phyloP scores from a whole-genome alignment of 2,329 filamentous ascomycete genomes.

The Diaporthe sp. region DNA sequence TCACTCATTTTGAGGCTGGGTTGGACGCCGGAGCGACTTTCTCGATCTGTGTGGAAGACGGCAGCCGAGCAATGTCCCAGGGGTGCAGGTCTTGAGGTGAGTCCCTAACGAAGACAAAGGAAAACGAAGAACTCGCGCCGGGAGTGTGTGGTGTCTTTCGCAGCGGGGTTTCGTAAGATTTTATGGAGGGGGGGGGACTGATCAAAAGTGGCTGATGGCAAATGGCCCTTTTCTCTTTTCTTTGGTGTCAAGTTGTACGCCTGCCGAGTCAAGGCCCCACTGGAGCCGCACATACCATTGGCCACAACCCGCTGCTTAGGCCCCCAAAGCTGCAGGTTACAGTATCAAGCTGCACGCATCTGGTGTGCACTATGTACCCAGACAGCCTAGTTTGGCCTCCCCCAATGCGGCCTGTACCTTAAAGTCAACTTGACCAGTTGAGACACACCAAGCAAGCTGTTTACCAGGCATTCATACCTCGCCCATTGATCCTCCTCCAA shows the following conservation, averaged over 20 bases:
- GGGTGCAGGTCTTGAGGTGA: not conserved
- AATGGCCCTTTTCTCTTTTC: conserved; percentile 2
- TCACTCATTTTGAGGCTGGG: conserved; percentile 81
- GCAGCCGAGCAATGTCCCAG: conserved; percentile 32
- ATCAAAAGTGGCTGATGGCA: conserved; percentile 32
- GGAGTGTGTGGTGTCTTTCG: conserved; percentile 28
- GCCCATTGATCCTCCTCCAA: not conserved
- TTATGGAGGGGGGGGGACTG: conserved; percentile 32
- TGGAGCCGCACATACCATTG: conserved; percentile 6
- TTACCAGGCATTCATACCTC: not conserved
- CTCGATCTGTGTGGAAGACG: conserved; percentile 27
- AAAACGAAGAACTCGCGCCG: conserved; percentile 26
- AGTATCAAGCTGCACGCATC: not conserved
- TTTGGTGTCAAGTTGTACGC: conserved; percentile 27
- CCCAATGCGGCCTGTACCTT: not conserved
- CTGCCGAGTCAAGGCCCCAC: conserved; percentile 33
- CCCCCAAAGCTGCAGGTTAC: conserved; percentile 18
- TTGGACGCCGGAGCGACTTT: conserved; percentile 42
- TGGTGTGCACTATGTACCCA: not conserved
- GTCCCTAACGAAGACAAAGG: conserved; percentile 28
- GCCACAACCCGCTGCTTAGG: not conserved
- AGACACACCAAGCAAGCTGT: not conserved
- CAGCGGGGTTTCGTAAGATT: conserved; percentile 41
- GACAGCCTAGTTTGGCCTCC: not conserved
- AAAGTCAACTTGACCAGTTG: not conserved